These are phyloP conservation scores for Sarocladium oryzae DNA, from an alignment of 2,329 filamentous ascomycete species.

Conservation along the genomic window DNA sequence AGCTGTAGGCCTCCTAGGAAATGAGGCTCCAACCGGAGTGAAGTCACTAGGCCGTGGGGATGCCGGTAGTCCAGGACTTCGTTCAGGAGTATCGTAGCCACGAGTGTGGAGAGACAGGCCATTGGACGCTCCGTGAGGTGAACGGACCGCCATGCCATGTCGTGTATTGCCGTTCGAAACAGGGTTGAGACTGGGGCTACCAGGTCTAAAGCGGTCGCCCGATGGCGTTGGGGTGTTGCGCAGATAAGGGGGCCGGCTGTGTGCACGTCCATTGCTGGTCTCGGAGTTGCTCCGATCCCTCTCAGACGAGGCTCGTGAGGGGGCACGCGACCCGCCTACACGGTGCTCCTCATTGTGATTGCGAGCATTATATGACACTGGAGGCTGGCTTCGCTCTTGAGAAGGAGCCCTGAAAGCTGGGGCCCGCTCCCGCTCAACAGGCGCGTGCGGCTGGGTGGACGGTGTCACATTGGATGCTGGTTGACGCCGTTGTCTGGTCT, in stretches of 20 bases:
- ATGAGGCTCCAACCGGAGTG: conserved; percentile 17
- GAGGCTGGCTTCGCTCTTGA: conserved; percentile 38
- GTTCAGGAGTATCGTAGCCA: conserved; percentile 18
- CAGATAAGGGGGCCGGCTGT: conserved; percentile 32
- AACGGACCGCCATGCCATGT: not conserved
- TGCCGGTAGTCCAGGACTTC: not conserved
- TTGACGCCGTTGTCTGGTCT: conserved; percentile 34
- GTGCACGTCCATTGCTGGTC: conserved; percentile 38
- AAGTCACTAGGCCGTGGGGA: not conserved
- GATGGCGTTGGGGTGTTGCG: conserved; percentile 31
- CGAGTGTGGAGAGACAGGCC: not conserved
- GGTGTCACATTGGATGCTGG: conserved; percentile 1
- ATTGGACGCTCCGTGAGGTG: not conserved
- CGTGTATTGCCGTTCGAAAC: conserved; percentile 8
- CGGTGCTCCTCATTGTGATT: conserved; percentile 34
- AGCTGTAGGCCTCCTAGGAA: conserved; percentile 22
- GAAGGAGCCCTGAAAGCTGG: conserved; percentile 30
- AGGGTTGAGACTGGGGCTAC: conserved; percentile 11
- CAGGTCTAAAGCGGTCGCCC: conserved; percentile 27
- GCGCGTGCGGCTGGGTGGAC: conserved; percentile 9
- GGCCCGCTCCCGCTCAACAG: conserved; percentile 19
- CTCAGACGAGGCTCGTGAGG: conserved; percentile 29
- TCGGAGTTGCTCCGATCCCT: conserved; percentile 51
- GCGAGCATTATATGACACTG: conserved; percentile 35
- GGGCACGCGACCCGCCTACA: conserved; percentile 21